Evolutionary conservation across 2,329 filamentous ascomycete genomes (phyloP), one percentile per base, ranked within the genome.

Genomic region (Epichloe typhina): DNA sequence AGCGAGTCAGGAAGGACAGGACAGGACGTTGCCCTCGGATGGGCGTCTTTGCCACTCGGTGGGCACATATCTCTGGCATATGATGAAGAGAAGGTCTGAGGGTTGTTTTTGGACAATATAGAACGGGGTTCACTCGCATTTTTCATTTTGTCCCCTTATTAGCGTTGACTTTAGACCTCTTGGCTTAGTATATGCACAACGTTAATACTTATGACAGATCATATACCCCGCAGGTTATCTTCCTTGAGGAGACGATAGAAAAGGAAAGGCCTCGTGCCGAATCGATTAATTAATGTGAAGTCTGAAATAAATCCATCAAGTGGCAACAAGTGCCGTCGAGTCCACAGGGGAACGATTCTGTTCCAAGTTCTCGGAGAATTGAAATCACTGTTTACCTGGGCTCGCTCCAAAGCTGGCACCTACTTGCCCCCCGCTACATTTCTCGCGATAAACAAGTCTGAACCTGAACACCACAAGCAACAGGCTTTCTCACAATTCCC

Each of bases 361-460:
- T n/a, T 38, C 12, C 12, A 11, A 23, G 13, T 38, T 26, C 5
- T 38, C 36, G 36, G 15, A n/a, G 12, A 38, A n/a, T 12, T 38
- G 37, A 38, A 15, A 38, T n/a, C 31, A 31, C 45, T 17, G 9
- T 19, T 19, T 33, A 15, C 26, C 23, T 45, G n/a, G 33, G 19
- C 36, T 13, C 31, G 37, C 15, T 23, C 15, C 37, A 19, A 31
- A 33, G 12, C 12, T 8, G 8, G 15, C 23, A 12, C 13, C 3
- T 7, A 17, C 15, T 46, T 26, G 23, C 3, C 11, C 21, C 26
- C 19, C 2, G 1, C 36, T 50, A 46, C 5, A 11, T 50, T 36
- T 50, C 46, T 43, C 38, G 39, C 17, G 47, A 46, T 45, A 50
- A 47, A 23, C 12, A 42, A 13, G 52, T 50, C 31, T 52, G 36